These are phyloP conservation scores for Murraya paniculata DNA, from an alignment of 345 rosid species.

Conservation along the genomic window DNA sequence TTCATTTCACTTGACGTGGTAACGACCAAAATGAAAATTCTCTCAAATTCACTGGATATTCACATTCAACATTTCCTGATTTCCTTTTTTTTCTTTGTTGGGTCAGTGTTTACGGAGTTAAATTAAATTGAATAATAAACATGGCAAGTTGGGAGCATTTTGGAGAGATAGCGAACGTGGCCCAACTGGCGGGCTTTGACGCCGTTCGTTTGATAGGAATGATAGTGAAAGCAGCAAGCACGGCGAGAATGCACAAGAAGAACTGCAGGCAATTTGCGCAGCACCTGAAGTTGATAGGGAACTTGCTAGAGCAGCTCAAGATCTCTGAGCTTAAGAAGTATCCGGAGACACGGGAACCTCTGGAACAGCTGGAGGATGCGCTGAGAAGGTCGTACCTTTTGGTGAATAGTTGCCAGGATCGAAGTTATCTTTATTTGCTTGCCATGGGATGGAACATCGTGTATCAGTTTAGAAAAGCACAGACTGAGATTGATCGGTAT, in stretches of 20 bases:
- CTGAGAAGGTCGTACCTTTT: conserved; percentile 77
- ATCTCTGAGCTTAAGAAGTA: conserved; percentile 92
- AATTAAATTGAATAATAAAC: conserved; percentile 17
- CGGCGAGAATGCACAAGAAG: conserved; percentile 96
- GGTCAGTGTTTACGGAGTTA: not conserved
- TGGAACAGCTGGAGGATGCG: conserved; percentile 95
- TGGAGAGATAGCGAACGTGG: conserved; percentile 78
- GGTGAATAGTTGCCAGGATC: conserved; percentile 86
- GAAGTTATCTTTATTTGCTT: conserved; percentile 87
- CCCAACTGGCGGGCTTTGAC: conserved; percentile 80
- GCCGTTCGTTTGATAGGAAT: conserved; percentile 78
- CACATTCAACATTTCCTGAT: not conserved
- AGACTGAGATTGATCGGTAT: conserved; percentile 90
- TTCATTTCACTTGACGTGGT: conserved; percentile 22
- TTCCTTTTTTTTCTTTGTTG: not conserved
- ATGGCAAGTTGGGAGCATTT: conserved; percentile 84
- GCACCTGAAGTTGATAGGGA: conserved; percentile 88
- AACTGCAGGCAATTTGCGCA: conserved; percentile 93
- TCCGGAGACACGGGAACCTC: conserved; percentile 94
- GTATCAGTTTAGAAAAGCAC: conserved; percentile 92
- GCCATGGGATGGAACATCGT: conserved; percentile 99
- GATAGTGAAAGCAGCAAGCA: conserved; percentile 78
- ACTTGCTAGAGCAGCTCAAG: conserved; percentile 79
- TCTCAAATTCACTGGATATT: not conserved
- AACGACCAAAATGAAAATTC: not conserved